Conservation (phyloP, 108 stramenopile genomes). For the Pseudonitzschia multistriata region DNA sequence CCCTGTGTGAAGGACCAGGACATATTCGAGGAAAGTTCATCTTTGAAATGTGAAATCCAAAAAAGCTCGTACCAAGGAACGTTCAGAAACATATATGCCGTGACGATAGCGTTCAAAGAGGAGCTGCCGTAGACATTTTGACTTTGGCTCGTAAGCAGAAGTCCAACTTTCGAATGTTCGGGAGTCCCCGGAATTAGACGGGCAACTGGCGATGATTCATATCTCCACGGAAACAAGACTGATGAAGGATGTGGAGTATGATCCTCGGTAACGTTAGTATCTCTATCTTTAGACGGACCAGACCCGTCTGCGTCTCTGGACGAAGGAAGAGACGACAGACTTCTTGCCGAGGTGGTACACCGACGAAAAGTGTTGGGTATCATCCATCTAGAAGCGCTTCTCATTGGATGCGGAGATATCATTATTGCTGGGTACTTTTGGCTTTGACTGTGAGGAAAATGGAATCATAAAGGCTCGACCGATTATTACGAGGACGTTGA, state of each 20-base stretch:
- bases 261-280: background rate
- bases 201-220: slow-evolving; percentile 22
- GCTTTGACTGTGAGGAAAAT: too few relatives aligned
- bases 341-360: background rate
- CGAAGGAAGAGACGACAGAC: background rate
- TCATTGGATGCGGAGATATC: background rate
- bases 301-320: background rate
- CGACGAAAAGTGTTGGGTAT: background rate
- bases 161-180: slow-evolving; percentile 21
- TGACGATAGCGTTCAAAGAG: slow-evolving; percentile 26
- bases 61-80: slow-evolving; percentile 38
- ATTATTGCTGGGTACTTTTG: background rate
- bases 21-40: slow-evolving; percentile 26
- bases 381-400: background rate
- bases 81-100: slow-evolving; percentile 37
- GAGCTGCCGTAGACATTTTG: slow-evolving; percentile 3
- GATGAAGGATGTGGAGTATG: background rate
- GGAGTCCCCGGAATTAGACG: slow-evolving; percentile 31
- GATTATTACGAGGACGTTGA: too few relatives aligned
- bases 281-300: background rate
- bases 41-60: slow-evolving; percentile 19
- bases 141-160: slow-evolving; percentile 22
- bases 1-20: slow-evolving; percentile 38
- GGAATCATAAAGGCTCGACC: too few relatives aligned
- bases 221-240: slow-evolving; percentile 31